phyloP scores from a whole-genome alignment of 1,139 yeast genomes.

The Torulaspora globosa region DNA sequence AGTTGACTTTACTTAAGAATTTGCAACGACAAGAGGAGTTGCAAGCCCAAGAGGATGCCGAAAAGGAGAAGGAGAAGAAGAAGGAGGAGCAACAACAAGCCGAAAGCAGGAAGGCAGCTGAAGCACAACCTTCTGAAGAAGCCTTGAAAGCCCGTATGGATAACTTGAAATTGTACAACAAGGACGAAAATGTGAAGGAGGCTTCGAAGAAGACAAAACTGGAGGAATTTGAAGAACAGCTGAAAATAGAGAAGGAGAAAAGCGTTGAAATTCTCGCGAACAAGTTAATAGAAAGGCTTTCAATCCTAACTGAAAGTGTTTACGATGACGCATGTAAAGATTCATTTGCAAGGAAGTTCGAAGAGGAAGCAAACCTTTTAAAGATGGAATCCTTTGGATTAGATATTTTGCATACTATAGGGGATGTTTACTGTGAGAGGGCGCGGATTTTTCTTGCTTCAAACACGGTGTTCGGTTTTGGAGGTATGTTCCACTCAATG shows the following conservation, averaged over 20 bases:
- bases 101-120: conserved; percentile 5
- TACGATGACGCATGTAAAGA: conserved; percentile 62
- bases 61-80: conserved; percentile 37
- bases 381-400: conserved; percentile 94
- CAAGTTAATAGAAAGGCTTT: conserved; percentile 60
- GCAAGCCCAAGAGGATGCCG: conserved; percentile 42
- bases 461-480: conserved; percentile 74
- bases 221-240: conserved; percentile 76
- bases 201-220: conserved; percentile 50
- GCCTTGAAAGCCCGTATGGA: conserved; percentile 6
- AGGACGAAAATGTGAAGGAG: conserved; percentile 21
- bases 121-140: conserved; percentile 1
- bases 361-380: conserved; percentile 78
- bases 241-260: conserved; percentile 64
- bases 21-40: conserved; percentile 59
- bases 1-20: conserved; percentile 79
- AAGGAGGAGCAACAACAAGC: conserved; percentile 19
- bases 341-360: conserved; percentile 67
- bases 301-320: conserved; percentile 80
- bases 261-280: conserved; percentile 62
- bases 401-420: conserved; percentile 83
- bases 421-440: conserved; percentile 69
- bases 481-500: conserved; percentile 78
- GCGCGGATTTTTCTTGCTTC: conserved; percentile 56
- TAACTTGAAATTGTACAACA: conserved; percentile 15